Percentiles rank a stretch among this genome's conserved stretches.
Conservation (phyloP, 2,329 filamentous ascomycete species). For the Colletotrichum trifolii region DNA sequence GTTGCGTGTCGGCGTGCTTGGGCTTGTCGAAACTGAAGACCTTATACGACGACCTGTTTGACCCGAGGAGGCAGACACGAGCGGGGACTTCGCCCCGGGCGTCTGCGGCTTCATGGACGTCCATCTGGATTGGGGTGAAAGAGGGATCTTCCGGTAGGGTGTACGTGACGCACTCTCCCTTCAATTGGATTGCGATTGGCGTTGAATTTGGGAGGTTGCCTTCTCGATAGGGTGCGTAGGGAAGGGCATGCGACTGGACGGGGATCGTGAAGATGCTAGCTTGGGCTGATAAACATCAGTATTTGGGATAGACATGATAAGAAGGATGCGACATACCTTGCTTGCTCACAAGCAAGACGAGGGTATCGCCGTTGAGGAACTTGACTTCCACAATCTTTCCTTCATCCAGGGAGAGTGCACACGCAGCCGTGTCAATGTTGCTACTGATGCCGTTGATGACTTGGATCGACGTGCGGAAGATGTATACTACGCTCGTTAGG, state of each 20-base stretch:
- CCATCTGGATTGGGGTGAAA: conserved; percentile 61
- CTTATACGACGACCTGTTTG: conserved; percentile 58
- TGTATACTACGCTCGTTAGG: conserved; percentile 53
- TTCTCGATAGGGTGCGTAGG: conserved; percentile 51
- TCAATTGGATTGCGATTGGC: neutral
- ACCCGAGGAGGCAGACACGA: conserved; percentile 62
- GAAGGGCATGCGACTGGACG: conserved; percentile 48
- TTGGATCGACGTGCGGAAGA: conserved; percentile 65
- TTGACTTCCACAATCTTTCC: conserved; percentile 70
- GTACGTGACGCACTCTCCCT: neutral
- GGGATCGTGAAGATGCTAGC: conserved; percentile 49
- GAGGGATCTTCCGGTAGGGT: conserved; percentile 40
- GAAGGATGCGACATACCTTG: conserved; percentile 44
- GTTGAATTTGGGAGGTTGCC: conserved; percentile 20
- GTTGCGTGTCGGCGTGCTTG: neutral
- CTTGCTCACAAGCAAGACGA: conserved; percentile 68
- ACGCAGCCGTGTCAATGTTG: conserved; percentile 50
- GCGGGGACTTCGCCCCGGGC: conserved; percentile 59
- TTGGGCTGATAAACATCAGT: conserved; percentile 39
- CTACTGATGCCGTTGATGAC: conserved; percentile 71
- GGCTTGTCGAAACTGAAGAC: conserved; percentile 53
- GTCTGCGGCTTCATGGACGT: conserved; percentile 58
- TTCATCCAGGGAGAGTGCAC: conserved; percentile 54
- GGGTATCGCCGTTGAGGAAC: conserved; percentile 71
- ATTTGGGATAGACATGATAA: neutral